A percentile compares a stretch with the other conserved stretches of the same genome.
Evolutionary conservation across 257 asterid species (phyloP).

Genomic region (Solanum okadae): DNA sequence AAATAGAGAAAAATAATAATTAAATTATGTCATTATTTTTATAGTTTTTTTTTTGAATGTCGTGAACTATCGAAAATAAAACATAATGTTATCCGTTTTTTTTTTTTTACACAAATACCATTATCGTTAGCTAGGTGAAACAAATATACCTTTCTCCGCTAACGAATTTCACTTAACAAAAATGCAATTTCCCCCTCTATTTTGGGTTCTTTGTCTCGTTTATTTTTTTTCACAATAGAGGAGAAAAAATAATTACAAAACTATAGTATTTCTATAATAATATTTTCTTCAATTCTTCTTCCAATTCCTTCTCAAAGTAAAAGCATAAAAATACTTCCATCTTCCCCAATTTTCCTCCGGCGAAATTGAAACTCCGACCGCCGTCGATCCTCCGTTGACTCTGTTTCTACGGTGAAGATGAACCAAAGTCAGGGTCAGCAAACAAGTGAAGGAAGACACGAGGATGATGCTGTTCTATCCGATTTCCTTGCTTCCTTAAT

Average conservation of each 20-base stretch:
- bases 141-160: neutral
- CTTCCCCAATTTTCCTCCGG: neutral
- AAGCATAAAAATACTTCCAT: neutral
- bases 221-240: neutral
- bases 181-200: neutral
- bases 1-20: neutral
- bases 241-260: neutral
- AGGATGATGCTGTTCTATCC: conserved; percentile 69
- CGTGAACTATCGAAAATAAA: too few relatives aligned
- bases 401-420: neutral
- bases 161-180: neutral
- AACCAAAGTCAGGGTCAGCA: conserved; percentile 39
- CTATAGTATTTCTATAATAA: too few relatives aligned
- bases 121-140: neutral
- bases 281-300: neutral
- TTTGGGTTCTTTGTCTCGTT: neutral
- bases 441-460: conserved; percentile 69
- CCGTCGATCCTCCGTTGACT: neutral
- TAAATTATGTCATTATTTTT: too few relatives aligned
- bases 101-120: neutral
- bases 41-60: too few relatives aligned
- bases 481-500: conserved; percentile 87
- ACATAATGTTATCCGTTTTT: neutral
- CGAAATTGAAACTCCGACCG: neutral
- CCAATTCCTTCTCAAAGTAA: neutral